Evolutionary conservation across 805 yeast species (phyloP).

Genomic region (Pichia cephalocereana): DNA sequence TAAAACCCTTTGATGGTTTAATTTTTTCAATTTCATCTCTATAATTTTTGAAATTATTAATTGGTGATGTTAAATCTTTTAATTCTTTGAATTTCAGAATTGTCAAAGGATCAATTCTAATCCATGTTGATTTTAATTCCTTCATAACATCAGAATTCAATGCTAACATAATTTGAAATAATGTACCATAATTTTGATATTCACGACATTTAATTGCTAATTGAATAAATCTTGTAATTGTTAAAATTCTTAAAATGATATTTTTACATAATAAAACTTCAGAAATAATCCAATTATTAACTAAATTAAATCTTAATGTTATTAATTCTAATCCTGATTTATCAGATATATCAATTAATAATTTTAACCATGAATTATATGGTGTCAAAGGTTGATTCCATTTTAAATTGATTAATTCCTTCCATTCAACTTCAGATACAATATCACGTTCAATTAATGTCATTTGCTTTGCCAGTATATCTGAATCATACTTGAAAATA

Average conservation of each 20-base stretch:
- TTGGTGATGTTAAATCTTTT: conserved; percentile 65
- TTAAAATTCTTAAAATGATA: conserved; percentile 48
- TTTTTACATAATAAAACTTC: conserved; percentile 68
- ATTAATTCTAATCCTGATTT: conserved; percentile 71
- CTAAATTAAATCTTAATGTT: conserved; percentile 75
- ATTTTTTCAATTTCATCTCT: conserved; percentile 50
- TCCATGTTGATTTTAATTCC: conserved; percentile 64
- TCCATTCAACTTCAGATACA: conserved; percentile 83
- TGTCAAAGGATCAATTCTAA: conserved; percentile 62
- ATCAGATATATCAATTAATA: conserved; percentile 42
- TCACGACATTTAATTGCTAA: conserved; percentile 66
- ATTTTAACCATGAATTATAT: conserved; percentile 75
- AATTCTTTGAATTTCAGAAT: conserved; percentile 54
- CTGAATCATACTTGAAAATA: conserved; percentile 61
- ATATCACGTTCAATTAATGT: conserved; percentile 84
- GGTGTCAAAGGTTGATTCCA: conserved; percentile 64
- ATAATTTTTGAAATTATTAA: conserved; percentile 60
- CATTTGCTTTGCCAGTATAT: conserved; percentile 65
- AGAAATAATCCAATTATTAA: conserved; percentile 87
- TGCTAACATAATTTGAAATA: conserved; percentile 82
- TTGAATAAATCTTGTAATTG: conserved; percentile 82
- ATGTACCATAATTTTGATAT: conserved; percentile 75
- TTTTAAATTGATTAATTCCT: conserved; percentile 66
- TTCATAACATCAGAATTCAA: conserved; percentile 58
- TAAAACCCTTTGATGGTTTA: conserved; percentile 62